Evolutionary conservation across 2,329 filamentous ascomycete species (phyloP).

Genomic region (Penicillium sp.): DNA sequence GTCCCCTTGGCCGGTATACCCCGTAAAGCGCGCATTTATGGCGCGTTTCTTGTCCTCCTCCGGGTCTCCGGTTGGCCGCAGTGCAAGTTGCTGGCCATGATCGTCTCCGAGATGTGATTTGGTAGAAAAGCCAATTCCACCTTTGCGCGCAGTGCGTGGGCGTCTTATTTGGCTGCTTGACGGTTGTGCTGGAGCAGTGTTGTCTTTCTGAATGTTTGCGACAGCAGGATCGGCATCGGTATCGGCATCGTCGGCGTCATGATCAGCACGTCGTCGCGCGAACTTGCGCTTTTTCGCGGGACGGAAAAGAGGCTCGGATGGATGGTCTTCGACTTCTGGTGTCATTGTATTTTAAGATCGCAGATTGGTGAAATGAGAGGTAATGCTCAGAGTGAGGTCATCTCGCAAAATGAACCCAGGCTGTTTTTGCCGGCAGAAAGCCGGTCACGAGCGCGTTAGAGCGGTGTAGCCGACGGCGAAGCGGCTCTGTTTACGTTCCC

Average conservation of each 20-base stretch:
- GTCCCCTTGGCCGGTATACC: constrained; percentile 59
- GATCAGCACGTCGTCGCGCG: constrained; percentile 46
- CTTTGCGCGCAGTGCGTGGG: constrained; percentile 39
- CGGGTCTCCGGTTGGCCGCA: constrained; percentile 30
- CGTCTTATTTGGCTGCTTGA: constrained; percentile 29
- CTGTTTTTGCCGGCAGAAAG: not conserved
- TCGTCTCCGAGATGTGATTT: constrained; percentile 26
- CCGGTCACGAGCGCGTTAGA: not conserved
- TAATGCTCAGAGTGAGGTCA: constrained; percentile 16
- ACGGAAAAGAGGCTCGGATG: constrained; percentile 45
- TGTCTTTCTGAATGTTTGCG: constrained; percentile 13
- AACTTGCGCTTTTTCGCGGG: constrained; percentile 55
- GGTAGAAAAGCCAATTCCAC: constrained; percentile 50
- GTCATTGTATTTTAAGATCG: constrained; percentile 28
- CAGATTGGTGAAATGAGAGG: not conserved
- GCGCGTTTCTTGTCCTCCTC: constrained; percentile 41
- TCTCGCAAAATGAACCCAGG: constrained; percentile 6
- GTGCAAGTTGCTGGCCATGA: constrained; percentile 28
- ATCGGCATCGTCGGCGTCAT: constrained; percentile 21
- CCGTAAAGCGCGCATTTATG: constrained; percentile 57
- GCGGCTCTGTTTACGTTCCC: not conserved
- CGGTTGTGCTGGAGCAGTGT: constrained; percentile 12
- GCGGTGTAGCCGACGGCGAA: not conserved
- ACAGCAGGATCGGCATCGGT: constrained; percentile 10
- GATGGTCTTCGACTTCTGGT: constrained; percentile 20